phyloP scores from a whole-genome alignment of 768 basidiomycete species.

The Boletus pseudo-olivaceus region DNA sequence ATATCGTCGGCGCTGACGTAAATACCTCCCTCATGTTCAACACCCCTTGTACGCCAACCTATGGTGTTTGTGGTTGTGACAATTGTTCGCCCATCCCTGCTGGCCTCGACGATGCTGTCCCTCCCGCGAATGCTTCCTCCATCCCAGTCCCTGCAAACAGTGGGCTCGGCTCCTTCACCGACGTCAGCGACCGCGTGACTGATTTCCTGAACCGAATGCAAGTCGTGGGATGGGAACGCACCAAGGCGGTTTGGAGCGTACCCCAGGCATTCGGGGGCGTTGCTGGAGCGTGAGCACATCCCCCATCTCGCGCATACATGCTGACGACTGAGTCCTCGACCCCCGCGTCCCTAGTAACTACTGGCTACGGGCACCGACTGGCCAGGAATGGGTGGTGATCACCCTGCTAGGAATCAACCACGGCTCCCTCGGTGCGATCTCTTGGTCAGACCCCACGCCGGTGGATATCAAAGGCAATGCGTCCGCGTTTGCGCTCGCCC shows the following conservation, averaged over 20 bases:
- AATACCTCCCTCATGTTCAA: slow-evolving; percentile 58
- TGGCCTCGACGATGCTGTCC: slow-evolving; percentile 36
- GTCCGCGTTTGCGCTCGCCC: slow-evolving; percentile 43
- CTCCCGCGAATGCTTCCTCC: slow-evolving; percentile 19
- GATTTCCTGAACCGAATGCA: slow-evolving; percentile 55
- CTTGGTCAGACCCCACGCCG: slow-evolving; percentile 53
- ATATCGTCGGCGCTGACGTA: slow-evolving; percentile 50
- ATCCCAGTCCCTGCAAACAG: slow-evolving; percentile 19
- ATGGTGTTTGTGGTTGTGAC: slow-evolving; percentile 73
- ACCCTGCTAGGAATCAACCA: slow-evolving; percentile 69
- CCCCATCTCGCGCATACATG: not conserved
- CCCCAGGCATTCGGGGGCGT: slow-evolving; percentile 70
- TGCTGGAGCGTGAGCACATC: slow-evolving; percentile 29
- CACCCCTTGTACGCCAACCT: slow-evolving; percentile 59
- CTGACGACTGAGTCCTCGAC: not conserved
- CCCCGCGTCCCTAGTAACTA: slow-evolving; percentile 34
- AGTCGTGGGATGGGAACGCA: slow-evolving; percentile 61
- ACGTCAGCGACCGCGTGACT: slow-evolving; percentile 66
- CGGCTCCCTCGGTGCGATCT: slow-evolving; percentile 51
- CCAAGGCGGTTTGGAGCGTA: slow-evolving; percentile 72
- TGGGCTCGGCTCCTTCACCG: slow-evolving; percentile 45
- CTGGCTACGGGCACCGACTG: slow-evolving; percentile 63
- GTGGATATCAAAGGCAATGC: slow-evolving; percentile 52
- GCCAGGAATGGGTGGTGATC: slow-evolving; percentile 63
- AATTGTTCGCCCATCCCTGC: slow-evolving; percentile 45